A percentile compares a stretch with the other conserved stretches of the same genome.
Conservation (phyloP, 495 filamentous ascomycete genomes). For the Hypomontagnella monticulosa region DNA sequence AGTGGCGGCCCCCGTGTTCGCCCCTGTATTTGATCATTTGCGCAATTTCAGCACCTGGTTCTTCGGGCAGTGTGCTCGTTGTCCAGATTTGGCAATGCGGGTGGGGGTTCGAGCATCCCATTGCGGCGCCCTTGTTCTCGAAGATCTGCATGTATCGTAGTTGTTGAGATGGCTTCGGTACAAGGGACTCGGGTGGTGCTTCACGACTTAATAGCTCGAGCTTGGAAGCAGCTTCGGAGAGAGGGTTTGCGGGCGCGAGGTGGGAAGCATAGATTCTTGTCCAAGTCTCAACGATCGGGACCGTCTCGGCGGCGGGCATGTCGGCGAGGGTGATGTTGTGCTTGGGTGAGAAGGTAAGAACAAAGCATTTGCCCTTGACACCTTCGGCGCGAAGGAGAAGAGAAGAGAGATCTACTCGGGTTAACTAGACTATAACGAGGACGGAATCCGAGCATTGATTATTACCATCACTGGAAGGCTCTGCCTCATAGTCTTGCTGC, state of each 20-base stretch:
- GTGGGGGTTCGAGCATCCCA: constrained; percentile 99
- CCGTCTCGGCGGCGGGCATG: constrained; percentile 71
- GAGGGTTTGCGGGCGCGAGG: constrained; percentile 75
- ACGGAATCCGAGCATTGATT: background rate
- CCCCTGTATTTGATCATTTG: constrained; percentile 79
- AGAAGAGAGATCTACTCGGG: constrained; percentile 69
- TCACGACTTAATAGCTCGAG: constrained; percentile 45
- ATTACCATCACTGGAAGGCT: constrained; percentile 46
- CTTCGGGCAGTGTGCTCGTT: constrained; percentile 87
- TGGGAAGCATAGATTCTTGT: constrained; percentile 86
- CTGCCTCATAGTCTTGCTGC: constrained; percentile 66
- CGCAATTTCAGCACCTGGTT: constrained; percentile 78
- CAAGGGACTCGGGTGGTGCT: constrained; percentile 54
- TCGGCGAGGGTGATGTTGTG: constrained; percentile 95
- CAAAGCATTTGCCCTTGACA: constrained; percentile 96
- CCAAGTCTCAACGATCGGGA: constrained; percentile 85
- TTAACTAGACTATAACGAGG: constrained; percentile 20
- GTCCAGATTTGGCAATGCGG: constrained; percentile 98
- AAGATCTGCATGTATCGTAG: constrained; percentile 99
- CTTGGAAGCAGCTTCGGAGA: constrained; percentile 55
- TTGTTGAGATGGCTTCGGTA: constrained; percentile 72
- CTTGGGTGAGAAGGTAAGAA: constrained; percentile 88
- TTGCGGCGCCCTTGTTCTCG: constrained; percentile 97
- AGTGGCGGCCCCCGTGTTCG: constrained; percentile 73
- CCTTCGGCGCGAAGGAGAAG: constrained; percentile 83